Evolutionary conservation across 805 yeast genomes (phyloP), one percentile per base, ranked within the genome.

Genomic region (Wickerhamiella musiphila): DNA sequence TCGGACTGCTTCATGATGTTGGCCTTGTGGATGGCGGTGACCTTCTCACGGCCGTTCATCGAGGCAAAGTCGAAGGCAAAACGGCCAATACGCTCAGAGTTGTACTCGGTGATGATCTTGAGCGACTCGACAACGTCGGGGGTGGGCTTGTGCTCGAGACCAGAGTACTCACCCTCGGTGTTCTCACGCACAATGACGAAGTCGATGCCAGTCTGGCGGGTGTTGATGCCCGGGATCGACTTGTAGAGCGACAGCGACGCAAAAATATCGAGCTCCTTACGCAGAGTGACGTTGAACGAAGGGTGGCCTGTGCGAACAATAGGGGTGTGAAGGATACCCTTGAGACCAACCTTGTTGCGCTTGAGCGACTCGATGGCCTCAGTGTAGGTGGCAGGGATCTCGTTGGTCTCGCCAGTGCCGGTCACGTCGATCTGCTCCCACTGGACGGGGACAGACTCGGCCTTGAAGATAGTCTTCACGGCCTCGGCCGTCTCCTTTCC

Each of bases 141-240:
- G 49, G 81, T 90, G 29, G 94, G 79, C 60, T 78, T 90, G 64
- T 90, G 96, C 68, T 86, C 98, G 51, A 90, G 68, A 51, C 96
- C 96, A 32, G 96, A 86, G 67, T 82, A 86, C 63, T 86, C 96
- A 64, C 94, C 95, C 65, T 86, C 96, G 46, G 95, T 86, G 69
- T 90, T 90, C 63, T 90, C 98, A 69, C 98, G 83, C 58, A 90
- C 92, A 44, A 90, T 68, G 25, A 84, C 94, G 53, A 86, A 70
- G 63, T 84, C 94, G 44, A 86, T 79, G 46, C 78, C 83, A 40
- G 76, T 68, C 54, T 83, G 70, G 59, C 84, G 81, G 39, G 93
- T 75, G 58, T 81, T 69, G 43, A 84, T 93, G 58, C 96, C 96
- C 39, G 92, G 90, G 40, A 90, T 70, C 60, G 79, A 78, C 65